These are phyloP conservation scores for Chaetomidium leptoderma DNA, from an alignment of 495 filamentous ascomycete genomes.

Conservation along the genomic window DNA sequence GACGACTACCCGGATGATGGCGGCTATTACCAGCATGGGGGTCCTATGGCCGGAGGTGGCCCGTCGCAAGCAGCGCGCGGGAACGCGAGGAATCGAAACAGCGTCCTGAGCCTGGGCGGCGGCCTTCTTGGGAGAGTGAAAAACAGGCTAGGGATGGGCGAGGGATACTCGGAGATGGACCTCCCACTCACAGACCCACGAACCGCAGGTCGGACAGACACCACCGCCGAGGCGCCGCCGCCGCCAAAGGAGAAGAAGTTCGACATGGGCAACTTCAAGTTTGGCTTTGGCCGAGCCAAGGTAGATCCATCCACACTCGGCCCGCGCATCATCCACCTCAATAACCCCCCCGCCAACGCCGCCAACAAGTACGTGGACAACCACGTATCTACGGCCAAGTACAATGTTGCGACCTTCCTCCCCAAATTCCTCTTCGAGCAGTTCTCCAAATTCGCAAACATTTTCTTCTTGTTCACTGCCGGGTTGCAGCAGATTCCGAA, in stretches of 20 bases:
- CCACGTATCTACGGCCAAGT: constrained; percentile 95
- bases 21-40: constrained; percentile 60
- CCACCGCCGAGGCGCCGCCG: constrained; percentile 32
- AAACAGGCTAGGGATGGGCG: constrained; percentile 84
- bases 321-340: constrained; percentile 90
- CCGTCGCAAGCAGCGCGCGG: constrained; percentile 47
- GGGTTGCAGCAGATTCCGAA: constrained; percentile 92
- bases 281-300: constrained; percentile 84
- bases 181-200: constrained; percentile 79
- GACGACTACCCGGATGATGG: constrained; percentile 72
- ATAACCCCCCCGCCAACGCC: constrained; percentile 92
- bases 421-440: constrained; percentile 99
- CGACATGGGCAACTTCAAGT: constrained; percentile 75
- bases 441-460: constrained; percentile 97
- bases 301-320: constrained; percentile 85
- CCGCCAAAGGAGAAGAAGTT: constrained; percentile 54
- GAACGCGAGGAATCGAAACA: constrained; percentile 70
- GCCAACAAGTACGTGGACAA: constrained; percentile 89
- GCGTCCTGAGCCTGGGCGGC: constrained; percentile 78
- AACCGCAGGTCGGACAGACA: constrained; percentile 27
- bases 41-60: constrained; percentile 44
- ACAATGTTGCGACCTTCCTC: constrained; percentile 91
- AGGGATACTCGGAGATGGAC: constrained; percentile 97
- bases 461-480: constrained; percentile 99
- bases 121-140: constrained; percentile 82